Base-by-base conservation (phyloP, 1,284 basidiomycete species). In the Violaceomyces palustris region DNA sequence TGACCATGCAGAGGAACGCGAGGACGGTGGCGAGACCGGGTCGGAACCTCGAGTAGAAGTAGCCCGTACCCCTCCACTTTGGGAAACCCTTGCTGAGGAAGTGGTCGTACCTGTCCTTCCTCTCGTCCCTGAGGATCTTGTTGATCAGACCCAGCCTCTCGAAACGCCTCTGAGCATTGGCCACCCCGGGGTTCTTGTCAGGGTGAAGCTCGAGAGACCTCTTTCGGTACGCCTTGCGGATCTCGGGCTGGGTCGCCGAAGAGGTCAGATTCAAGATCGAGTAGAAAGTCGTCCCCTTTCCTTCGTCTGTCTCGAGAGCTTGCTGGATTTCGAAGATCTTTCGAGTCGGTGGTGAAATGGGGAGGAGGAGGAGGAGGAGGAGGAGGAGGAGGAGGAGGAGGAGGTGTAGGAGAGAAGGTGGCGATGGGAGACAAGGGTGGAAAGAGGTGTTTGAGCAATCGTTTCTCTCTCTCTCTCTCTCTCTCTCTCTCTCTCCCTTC, bases 281-380 rank as follows among this genome's bases (percentile, higher is more conserved):
- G 46, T 73, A 73, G 43, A 73, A 73, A 30, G 45, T 72, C 30
- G 59, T 34, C 0, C 46, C 50, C 27, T 50, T 45, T 32, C 67
- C 69, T 33, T 65, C 57, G 28, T 49, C 31, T 15, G 54, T 35
- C 30, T 69, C 61, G 34, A 73, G 55, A 1, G 65, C 65, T 1
- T 51, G 35, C 47, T 73, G 70, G 7, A 73, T 54, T 19, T 70
- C 62, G 42, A 73, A 73, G 48, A 73, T 73, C 56, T 66, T 26
- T 11, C 19, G 15, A 22, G 31, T 12, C 38, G 33, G 18, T 15
- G 9, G 19, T 12, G 10, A 18, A 18, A 14, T 12, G 23, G 25
- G 12, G 17, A 50, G 17, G n/a, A 21, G 18, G 17, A 12, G 23
- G 7, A 32, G n/a, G 15, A 17, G 27, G 12, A 32, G 15, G 7